Base-by-base conservation (phyloP, 371 early-diverging fungal genomes). In the Mucor mucedo region DNA sequence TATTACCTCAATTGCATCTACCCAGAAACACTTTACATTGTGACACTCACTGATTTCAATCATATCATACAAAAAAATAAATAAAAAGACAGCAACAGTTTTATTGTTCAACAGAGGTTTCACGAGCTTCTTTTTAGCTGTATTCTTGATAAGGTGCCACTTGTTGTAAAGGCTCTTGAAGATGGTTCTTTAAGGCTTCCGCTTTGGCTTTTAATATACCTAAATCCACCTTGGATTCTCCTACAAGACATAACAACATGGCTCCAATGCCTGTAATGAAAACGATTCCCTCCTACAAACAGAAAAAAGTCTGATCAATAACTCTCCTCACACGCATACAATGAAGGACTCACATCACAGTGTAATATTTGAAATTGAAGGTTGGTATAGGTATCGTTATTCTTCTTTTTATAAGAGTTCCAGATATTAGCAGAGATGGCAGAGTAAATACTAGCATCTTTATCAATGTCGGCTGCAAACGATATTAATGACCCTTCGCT, bases 381-480 rank as follows among this genome's bases (percentile, higher is more conserved):
- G 50, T 66, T 73, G 55, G 80, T 68, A 61, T 69, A 65, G 33
- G 44, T 45, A 8, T 60, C 56, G 11, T n/a, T 52, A 27, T 65
- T 55, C 16, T 84, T 85, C 60, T 88, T 83, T 68, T 89, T 87
- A 52, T 91, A 90, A 8, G 88, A 88, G 38, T 83, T 84, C 91
- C 93, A 93, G n/a, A 90, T 82, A 70, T 90, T 91, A 58, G 89
- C 85, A 3, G 87, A 87, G 41, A 91, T 87, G 16, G 93, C 91
- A 9, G 91, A 89, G 62, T 87, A 79, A 50, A 86, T 82, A 39
- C 84, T 84, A 2, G 89, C 90, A 30, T 86, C 83, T 35, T 81
- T 77, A 53, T 87, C 89, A 14, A 84, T 75, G 21, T 83, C 86
- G 30, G 90, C 88, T 35, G 89, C 81, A 70, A 84, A 93, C 7